Percentiles rank a stretch among this genome's conserved stretches.
phyloP scores from a whole-genome alignment of 495 filamentous ascomycete species.

The Clavariopsis aquatica region DNA sequence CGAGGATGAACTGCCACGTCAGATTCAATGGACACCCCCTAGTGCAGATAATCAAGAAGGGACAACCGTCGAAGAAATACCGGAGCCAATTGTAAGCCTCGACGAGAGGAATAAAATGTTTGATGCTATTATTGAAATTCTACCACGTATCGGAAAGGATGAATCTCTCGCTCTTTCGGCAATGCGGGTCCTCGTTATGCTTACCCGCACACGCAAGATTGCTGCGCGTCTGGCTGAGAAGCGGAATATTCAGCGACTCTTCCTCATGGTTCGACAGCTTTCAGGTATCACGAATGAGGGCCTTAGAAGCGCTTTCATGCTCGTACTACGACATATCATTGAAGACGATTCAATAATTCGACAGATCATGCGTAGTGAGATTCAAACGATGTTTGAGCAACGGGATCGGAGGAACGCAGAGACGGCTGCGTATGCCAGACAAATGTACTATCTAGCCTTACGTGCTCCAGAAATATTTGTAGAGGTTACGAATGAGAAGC shows the following conservation, averaged over 20 bases:
- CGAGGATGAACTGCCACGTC: constrained; percentile 77
- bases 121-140: constrained; percentile 71
- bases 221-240: constrained; percentile 80
- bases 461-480: constrained; percentile 86
- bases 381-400: constrained; percentile 68
- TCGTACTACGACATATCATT: constrained; percentile 87
- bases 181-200: constrained; percentile 80
- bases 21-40: constrained; percentile 70
- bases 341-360: constrained; percentile 90
- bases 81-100: constrained; percentile 63
- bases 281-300: constrained; percentile 72
- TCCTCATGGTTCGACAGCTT: constrained; percentile 91
- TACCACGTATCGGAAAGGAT: constrained; percentile 85
- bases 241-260: constrained; percentile 82
- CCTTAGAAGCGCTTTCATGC: constrained; percentile 78
- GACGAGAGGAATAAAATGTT: constrained; percentile 72
- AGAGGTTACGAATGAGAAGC: constrained; percentile 82
- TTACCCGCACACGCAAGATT: constrained; percentile 75
- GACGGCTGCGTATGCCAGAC: constrained; percentile 68
- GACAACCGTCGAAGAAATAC: constrained; percentile 56
- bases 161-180: constrained; percentile 80
- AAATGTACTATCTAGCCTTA: constrained; percentile 78
- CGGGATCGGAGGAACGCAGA: constrained; percentile 68
- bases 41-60: constrained; percentile 42
- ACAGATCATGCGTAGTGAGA: constrained; percentile 91